Conservation (phyloP, 2,329 filamentous ascomycete species). For the Blastomyces gilchristii region DNA sequence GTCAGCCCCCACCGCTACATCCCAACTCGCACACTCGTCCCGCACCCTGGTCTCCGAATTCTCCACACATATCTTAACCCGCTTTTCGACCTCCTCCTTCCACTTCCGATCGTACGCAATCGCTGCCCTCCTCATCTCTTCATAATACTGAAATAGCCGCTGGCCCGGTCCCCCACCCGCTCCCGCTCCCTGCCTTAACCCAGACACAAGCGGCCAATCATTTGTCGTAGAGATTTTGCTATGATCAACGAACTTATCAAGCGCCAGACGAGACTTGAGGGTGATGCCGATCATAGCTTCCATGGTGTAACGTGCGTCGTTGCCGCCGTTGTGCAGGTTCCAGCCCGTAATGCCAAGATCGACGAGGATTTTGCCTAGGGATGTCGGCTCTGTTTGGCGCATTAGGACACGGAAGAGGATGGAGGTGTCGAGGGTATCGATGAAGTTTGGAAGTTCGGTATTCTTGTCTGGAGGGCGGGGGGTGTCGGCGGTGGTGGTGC, state of each 20-base stretch:
- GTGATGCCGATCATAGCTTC: slow-evolving; percentile 59
- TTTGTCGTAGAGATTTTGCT: neutral
- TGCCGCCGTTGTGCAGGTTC: slow-evolving; percentile 76
- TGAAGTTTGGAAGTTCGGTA: slow-evolving; percentile 34
- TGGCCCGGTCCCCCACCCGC: neutral
- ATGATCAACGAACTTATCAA: slow-evolving; percentile 12
- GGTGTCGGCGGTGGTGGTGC: slow-evolving; percentile 11
- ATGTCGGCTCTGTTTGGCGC: slow-evolving; percentile 43
- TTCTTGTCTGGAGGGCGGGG: neutral
- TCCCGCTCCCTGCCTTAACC: neutral
- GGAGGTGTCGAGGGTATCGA: slow-evolving; percentile 63
- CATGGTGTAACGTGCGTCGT: slow-evolving; percentile 73
- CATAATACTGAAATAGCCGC: neutral
- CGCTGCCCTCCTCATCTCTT: neutral
- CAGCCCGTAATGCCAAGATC: slow-evolving; percentile 53
- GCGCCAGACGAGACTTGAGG: slow-evolving; percentile 26
- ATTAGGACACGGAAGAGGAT: slow-evolving; percentile 57
- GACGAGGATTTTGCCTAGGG: slow-evolving; percentile 51
- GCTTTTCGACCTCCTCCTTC: slow-evolving; percentile 18
- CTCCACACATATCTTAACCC: slow-evolving; percentile 12
- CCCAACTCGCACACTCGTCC: slow-evolving; percentile 20
- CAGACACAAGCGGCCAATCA: slow-evolving; percentile 5
- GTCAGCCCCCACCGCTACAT: slow-evolving; percentile 16
- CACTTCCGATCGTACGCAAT: slow-evolving; percentile 14
- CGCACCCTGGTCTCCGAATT: slow-evolving; percentile 16